These are phyloP conservation scores for Lasiodiplodia sp. DNA, from an alignment of 2,329 filamentous ascomycete species.

Conservation along the genomic window DNA sequence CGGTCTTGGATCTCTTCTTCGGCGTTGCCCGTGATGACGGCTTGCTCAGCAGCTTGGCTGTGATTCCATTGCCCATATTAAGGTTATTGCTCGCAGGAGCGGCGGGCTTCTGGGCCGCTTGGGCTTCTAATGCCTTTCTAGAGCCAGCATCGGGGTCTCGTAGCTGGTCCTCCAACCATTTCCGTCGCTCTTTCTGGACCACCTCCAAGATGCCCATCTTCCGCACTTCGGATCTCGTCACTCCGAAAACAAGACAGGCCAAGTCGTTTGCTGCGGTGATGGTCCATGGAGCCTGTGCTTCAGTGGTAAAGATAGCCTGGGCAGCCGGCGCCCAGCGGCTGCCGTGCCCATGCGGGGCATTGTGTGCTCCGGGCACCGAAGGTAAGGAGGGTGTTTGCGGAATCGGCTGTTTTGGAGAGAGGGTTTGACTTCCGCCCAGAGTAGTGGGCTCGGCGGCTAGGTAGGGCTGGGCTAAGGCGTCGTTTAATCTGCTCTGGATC, in stretches of 20 bases:
- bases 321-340: slow-evolving; percentile 89
- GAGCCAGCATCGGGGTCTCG: slow-evolving; percentile 65
- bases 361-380: slow-evolving; percentile 42
- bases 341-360: slow-evolving; percentile 78
- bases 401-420: slow-evolving; percentile 52
- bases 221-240: slow-evolving; percentile 92
- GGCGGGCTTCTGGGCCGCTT: slow-evolving; percentile 44
- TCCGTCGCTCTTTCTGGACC: slow-evolving; percentile 84
- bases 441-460: slow-evolving; percentile 59
- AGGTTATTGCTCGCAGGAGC: slow-evolving; percentile 43
- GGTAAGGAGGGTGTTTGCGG: slow-evolving; percentile 38
- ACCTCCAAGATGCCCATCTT: slow-evolving; percentile 96
- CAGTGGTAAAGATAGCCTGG: slow-evolving; percentile 98
- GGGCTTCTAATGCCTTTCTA: slow-evolving; percentile 41
- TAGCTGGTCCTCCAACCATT: slow-evolving; percentile 89
- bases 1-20: slow-evolving; percentile 68
- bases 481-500: slow-evolving; percentile 82
- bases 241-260: slow-evolving; percentile 97
- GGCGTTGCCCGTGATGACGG: slow-evolving; percentile 67
- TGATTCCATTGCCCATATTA: slow-evolving; percentile 82
- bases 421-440: slow-evolving; percentile 35
- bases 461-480: slow-evolving; percentile 85
- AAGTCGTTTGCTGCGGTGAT: slow-evolving; percentile 96
- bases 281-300: slow-evolving; percentile 88
- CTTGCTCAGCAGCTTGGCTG: slow-evolving; percentile 86